phyloP scores from a whole-genome alignment of 176 grass and related monocot genomes.

The Ensete glaucum region DNA sequence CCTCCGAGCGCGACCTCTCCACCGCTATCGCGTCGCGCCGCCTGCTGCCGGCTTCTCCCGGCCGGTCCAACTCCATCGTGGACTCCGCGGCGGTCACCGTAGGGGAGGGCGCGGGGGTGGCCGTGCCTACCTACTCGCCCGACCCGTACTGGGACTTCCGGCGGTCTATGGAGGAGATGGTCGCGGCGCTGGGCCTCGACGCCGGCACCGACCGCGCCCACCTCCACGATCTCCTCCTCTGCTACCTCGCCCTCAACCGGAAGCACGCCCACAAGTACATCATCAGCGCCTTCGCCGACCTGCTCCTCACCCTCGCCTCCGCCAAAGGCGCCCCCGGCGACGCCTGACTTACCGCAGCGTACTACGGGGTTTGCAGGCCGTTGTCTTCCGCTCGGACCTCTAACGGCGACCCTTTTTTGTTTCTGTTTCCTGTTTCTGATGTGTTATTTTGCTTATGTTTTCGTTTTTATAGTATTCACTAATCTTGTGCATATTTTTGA shows the following conservation, averaged over 20 bases:
- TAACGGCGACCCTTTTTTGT: no score
- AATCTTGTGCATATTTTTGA: no score
- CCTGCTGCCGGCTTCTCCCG: constrained; percentile 67
- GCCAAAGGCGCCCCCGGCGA: neutral
- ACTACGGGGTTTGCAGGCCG: neutral
- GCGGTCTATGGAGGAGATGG: constrained; percentile 96
- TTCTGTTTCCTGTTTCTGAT: no score
- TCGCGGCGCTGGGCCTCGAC: constrained; percentile 59
- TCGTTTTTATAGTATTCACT: no score
- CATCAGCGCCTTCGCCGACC: constrained; percentile 68
- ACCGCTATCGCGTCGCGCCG: constrained; percentile 88
- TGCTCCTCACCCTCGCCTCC: neutral
- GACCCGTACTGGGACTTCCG: constrained; percentile 90
- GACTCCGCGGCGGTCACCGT: constrained; percentile 38
- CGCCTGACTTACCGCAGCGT: neutral
- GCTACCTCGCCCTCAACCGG: constrained; percentile 92
- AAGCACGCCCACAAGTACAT: constrained; percentile 73
- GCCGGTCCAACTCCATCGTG: constrained; percentile 78
- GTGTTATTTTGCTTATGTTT: no score
- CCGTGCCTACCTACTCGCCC: constrained; percentile 82
- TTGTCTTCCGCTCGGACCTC: neutral
- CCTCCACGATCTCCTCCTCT: constrained; percentile 86
- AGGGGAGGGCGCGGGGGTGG: constrained; percentile 44
- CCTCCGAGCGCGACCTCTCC: constrained; percentile 36
- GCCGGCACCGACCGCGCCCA: constrained; percentile 29